phyloP scores from a whole-genome alignment of 1,139 yeast genomes.

The Yamadazyma buinensis region DNA sequence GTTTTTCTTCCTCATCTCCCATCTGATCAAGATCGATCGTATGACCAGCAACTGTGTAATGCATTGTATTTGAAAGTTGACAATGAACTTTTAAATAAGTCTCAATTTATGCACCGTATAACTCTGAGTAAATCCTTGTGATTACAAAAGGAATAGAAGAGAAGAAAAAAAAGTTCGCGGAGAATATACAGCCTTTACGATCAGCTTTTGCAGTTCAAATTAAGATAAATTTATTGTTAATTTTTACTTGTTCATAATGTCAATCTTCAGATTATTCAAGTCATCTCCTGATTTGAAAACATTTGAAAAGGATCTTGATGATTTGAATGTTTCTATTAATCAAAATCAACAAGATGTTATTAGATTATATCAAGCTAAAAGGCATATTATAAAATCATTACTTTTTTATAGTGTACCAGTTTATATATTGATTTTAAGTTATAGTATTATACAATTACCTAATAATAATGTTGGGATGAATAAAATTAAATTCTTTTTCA shows the following conservation, averaged over 20 bases:
- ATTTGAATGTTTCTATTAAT: conserved; percentile 33
- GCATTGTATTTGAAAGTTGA: no score
- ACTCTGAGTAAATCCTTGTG: no score
- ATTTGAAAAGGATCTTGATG: conserved; percentile 50
- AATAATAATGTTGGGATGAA: conserved; percentile 15
- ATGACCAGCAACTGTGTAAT: conserved; percentile 33
- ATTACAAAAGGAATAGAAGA: no score
- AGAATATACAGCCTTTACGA: no score
- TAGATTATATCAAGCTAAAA: conserved; percentile 12
- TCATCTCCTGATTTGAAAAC: conserved; percentile 45
- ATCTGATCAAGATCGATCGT: conserved; percentile 21
- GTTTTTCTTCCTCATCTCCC: conserved; percentile 21
- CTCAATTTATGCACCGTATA: not conserved
- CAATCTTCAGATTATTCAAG: conserved; percentile 29
- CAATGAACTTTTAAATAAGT: no score
- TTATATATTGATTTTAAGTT: conserved; percentile 30
- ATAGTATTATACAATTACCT: conserved; percentile 23
- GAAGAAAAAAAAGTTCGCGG: not conserved
- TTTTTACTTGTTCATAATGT: conserved; percentile 13
- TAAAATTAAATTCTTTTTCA: conserved; percentile 21
- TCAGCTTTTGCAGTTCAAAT: not conserved
- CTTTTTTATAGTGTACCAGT: conserved; percentile 24
- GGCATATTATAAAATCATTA: conserved; percentile 11
- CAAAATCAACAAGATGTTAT: conserved; percentile 18
- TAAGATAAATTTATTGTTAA: not conserved